Conservation (phyloP, 2,329 filamentous ascomycete species). For the Stenocarpella maydis region DNA sequence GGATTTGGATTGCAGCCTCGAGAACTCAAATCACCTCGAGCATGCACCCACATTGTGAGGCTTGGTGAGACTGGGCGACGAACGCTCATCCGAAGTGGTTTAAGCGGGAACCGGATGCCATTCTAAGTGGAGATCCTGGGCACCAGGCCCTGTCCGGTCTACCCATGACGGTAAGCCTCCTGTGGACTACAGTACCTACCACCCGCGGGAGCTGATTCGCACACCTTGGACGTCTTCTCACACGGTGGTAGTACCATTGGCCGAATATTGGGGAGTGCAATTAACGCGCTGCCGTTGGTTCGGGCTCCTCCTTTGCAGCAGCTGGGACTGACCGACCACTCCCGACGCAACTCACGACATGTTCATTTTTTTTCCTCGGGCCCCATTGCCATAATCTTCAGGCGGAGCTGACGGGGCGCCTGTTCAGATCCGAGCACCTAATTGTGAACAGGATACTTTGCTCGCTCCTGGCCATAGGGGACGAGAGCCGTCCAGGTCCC, state of each 20-base stretch:
- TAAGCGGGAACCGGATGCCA: constrained; percentile 32
- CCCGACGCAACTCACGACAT: constrained; percentile 4
- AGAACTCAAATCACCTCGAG: constrained; percentile 19
- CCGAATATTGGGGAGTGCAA: constrained; percentile 31
- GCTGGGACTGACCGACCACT: constrained; percentile 16
- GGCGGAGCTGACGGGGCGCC: constrained; percentile 20
- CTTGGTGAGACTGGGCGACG: constrained; percentile 22
- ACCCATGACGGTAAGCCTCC: constrained; percentile 32
- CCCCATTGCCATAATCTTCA: constrained; percentile 6
- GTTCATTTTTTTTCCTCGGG: constrained; percentile 17
- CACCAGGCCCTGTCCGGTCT: constrained; percentile 28
- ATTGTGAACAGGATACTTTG: constrained; percentile 12
- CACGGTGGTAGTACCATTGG: constrained; percentile 34
- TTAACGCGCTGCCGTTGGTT: constrained; percentile 26
- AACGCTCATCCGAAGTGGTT: constrained; percentile 25
- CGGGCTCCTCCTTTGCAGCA: constrained; percentile 19
- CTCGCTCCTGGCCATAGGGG: constrained; percentile 8
- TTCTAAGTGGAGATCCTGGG: constrained; percentile 30
- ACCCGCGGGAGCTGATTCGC: constrained; percentile 31
- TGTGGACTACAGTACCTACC: constrained; percentile 30
- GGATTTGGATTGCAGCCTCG: constrained; percentile 25
- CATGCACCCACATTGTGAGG: constrained; percentile 3
- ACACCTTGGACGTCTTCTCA: constrained; percentile 30
- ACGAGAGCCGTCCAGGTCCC: constrained; percentile 6
- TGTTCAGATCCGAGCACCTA: constrained; percentile 29